Conservation (phyloP, 2,329 filamentous ascomycete genomes). For the Neofusicoccum laricinum region DNA sequence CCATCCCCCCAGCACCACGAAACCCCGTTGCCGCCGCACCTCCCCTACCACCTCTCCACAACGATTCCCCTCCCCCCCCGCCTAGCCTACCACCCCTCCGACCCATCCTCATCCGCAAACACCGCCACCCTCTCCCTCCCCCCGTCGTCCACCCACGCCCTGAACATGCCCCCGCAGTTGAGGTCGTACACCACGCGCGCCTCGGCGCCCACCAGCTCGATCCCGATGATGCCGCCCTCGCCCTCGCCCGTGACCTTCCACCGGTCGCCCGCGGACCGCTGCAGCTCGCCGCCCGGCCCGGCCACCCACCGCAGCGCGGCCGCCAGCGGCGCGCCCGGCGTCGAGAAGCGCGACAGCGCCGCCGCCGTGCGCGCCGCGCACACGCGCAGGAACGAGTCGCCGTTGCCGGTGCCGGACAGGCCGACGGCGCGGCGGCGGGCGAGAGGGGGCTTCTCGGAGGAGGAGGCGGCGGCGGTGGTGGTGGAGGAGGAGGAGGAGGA, state of each 20-base stretch:
- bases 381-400: conserved; percentile 77
- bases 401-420: conserved; percentile 80
- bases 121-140: conserved; percentile 58
- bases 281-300: conserved; percentile 69
- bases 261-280: conserved; percentile 68
- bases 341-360: conserved; percentile 66
- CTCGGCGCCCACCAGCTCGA: conserved; percentile 58
- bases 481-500: not conserved
- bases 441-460: not conserved
- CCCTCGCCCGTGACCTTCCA: conserved; percentile 71
- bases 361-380: conserved; percentile 69
- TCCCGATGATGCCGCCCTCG: conserved; percentile 84
- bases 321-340: conserved; percentile 44
- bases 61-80: too few species aligned
- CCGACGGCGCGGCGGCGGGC: conserved; percentile 46
- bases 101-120: conserved; percentile 47
- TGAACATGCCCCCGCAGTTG: conserved; percentile 86
- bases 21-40: too few species aligned
- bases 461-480: conserved; percentile 18
- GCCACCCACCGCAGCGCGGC: conserved; percentile 63
- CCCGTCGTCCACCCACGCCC: conserved; percentile 68
- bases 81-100: not conserved
- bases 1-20: too few species aligned
- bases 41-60: too few species aligned
- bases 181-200: conserved; percentile 68